Conservation (phyloP, 306 rosid species). For the Bauhinia variegata region DNA sequence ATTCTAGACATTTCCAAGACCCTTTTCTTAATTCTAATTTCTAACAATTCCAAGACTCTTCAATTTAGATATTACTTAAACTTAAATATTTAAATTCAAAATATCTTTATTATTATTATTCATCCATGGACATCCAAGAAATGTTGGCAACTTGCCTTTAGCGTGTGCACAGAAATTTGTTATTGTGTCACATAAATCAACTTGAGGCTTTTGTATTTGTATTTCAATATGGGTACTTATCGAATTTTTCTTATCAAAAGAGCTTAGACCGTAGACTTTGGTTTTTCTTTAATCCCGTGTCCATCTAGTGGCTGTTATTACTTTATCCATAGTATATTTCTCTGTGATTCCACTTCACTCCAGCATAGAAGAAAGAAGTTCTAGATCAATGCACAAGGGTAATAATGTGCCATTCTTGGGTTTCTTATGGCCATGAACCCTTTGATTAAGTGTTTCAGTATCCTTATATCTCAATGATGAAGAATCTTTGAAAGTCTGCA, state of each 20-base stretch:
- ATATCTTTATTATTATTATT: too few species aligned
- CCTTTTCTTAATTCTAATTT: too few species aligned
- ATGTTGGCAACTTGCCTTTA: background rate
- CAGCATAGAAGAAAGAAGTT: background rate
- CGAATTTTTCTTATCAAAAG: background rate
- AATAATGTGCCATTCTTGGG: background rate
- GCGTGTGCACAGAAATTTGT: background rate
- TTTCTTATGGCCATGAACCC: background rate
- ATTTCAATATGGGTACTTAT: background rate
- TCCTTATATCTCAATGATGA: background rate
- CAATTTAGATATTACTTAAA: too few species aligned
- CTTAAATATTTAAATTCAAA: too few species aligned
- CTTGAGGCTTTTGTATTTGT: background rate
- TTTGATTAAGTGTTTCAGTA: background rate
- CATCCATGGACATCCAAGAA: background rate
- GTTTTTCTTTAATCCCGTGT: background rate
- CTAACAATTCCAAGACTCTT: too few species aligned
- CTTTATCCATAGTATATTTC: background rate
- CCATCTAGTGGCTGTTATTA: background rate
- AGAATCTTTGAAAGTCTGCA: background rate
- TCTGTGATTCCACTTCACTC: background rate
- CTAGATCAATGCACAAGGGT: background rate
- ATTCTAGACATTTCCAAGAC: too few species aligned
- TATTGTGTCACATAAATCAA: background rate
- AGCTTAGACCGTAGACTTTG: background rate